Base-by-base conservation (phyloP, 2,329 filamentous ascomycete genomes). In the Colletotrichum falcatum region DNA sequence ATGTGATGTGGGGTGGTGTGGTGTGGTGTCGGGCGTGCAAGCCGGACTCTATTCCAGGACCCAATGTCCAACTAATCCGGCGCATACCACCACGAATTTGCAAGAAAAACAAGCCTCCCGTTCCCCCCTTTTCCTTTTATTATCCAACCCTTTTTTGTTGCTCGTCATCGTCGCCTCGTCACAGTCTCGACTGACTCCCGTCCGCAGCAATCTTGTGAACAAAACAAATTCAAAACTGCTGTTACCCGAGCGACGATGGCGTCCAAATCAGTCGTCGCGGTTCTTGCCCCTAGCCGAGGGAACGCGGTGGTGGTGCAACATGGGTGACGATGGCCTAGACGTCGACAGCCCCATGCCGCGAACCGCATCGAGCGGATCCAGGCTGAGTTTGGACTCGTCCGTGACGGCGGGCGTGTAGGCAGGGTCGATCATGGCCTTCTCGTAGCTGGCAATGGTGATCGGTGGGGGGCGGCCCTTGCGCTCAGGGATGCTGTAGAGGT, bases 401-500 rank as follows among this genome's bases (percentile, higher is more conserved):
- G 78, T 63, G 18, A 76, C 71, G 8, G 76, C 78, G 3, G 82
- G 80, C 0, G 85, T 87, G n/a, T 79, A 77, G 39, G 77, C 74
- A 18, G 77, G 80, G 65, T 89, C 89, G 49, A 90, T 87, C 16
- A 86, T 86, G 2, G 89, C 89, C 81, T 97, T 96, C 79, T 97
- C 94, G 77, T 92, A 94, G 73, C 85, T 89, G 56, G 91, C 91
- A 71, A 95, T 90, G 73, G 83, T 88, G 75, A 94, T 89, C 0
- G 91, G 89, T 0, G 89, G 84, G 28, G 93, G 89, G 20, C 90
- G 88, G 64, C 85, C 83, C 65, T 88, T 85, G 26, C 86, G 83
- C 73, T 94, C 89, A 0, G 90, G 87, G 7, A 88, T 87, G 71
- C 89, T 94, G 83, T 97, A 98, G 20, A 98, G 85, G 79, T 94